Base-by-base conservation (phyloP, 306 rosid genomes). In the Styphnolobium japonicum region DNA sequence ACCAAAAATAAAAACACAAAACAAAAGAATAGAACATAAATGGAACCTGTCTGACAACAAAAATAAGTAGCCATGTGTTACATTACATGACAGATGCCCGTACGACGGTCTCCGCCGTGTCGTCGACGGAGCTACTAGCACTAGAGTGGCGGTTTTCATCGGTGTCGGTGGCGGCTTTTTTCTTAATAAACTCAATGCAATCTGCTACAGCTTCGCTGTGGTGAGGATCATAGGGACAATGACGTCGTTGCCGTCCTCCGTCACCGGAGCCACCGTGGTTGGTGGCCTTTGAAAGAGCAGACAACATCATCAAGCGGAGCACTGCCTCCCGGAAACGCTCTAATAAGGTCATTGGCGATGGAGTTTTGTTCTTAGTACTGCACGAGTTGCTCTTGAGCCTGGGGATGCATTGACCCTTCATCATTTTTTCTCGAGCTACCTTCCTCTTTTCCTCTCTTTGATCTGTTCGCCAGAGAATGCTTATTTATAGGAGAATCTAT, bases 171-270 rank as follows among this genome's bases (percentile, higher is more conserved):
- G 75, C 66, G 2, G 95, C 89, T 60, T 83, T 94, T 70, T 87
- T 87, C 91, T 91, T 94, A 51, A 94, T 92, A 60, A 94, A 94
- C 84, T 94, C 97, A 5, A 94, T 94, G 87, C 97, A 94, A 43
- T 94, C 97, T 6, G 97, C 92, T 0, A 92, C 97, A 4, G 97
- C 98, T 87, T 94, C 93, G 49, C 80, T 91, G 43, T 85, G 92
- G 81, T 88, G 92, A 74, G 90, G 70, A 36, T 92, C 92, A 27
- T 71, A 56, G 2, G 82, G 73, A 55, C 72, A 73, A 14, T 58
- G 67, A 14, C 82, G 81, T 56, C 52, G 71, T 12, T 70, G 85
- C 12, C 66, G 84, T 66, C 37, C 75, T 25, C 78, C 57, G 45
- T 62, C 70, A 5, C 74, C 55, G 31, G 75, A 65, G 12, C 77